phyloP scores from a whole-genome alignment of 257 asterid genomes.

The Nyctanthes arbortristis region DNA sequence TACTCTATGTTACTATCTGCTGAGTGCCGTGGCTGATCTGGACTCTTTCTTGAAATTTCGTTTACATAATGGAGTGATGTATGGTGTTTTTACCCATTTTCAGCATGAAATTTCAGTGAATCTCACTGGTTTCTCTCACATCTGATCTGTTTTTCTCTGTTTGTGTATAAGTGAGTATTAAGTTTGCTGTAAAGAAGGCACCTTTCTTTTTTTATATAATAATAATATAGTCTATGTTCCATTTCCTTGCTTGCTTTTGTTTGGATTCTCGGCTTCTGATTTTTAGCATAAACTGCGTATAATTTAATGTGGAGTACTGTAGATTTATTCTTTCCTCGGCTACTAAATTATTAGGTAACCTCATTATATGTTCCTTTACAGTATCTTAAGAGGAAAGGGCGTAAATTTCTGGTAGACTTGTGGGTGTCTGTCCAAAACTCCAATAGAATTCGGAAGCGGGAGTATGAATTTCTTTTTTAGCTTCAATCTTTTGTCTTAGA shows the following conservation, averaged over 20 bases:
- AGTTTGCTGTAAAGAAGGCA: slow-evolving; percentile 8
- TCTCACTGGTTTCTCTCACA: slow-evolving; percentile 1
- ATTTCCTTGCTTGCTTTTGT: not conserved
- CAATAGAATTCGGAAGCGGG: not conserved
- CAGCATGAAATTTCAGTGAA: slow-evolving; percentile 21
- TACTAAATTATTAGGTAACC: not conserved
- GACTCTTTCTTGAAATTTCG: slow-evolving; percentile 26
- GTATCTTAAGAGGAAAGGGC: not conserved
- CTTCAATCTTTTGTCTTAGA: not conserved
- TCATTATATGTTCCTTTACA: not conserved
- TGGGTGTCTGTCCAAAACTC: not conserved
- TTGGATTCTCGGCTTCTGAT: not conserved
- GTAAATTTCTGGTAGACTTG: slow-evolving; percentile 4
- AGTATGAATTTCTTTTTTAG: not conserved
- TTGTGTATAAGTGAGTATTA: not conserved
- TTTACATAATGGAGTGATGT: slow-evolving; percentile 30
- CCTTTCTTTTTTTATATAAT: too few species aligned
- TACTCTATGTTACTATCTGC: slow-evolving; percentile 30
- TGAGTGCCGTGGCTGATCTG: slow-evolving; percentile 41
- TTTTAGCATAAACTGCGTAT: not conserved
- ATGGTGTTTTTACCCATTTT: slow-evolving; percentile 26
- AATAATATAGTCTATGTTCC: slow-evolving; percentile 18
- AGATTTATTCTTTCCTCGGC: not conserved
- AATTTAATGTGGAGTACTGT: not conserved
- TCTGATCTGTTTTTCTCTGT: slow-evolving; percentile 7